Conservation (phyloP, 2,329 filamentous ascomycete genomes). For the Sclerotinia spermophila region DNA sequence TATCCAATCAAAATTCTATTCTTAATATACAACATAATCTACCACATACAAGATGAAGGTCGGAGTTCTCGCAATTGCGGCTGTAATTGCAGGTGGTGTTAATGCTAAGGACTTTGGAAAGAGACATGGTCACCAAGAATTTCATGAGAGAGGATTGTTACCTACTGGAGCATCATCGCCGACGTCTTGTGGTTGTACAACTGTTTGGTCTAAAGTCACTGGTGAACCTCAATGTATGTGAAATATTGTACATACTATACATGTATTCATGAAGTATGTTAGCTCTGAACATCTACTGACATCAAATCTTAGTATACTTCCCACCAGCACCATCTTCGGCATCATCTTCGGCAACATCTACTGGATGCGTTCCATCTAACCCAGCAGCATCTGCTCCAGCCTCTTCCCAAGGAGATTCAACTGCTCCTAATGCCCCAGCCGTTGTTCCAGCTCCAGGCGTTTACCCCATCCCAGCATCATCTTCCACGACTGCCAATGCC, state of each 20-base stretch:
- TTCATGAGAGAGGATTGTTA: conserved; percentile 48
- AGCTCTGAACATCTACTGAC: background rate
- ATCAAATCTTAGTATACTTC: conserved; percentile 26
- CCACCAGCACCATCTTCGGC: conserved; percentile 24
- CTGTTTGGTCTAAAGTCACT: conserved; percentile 68
- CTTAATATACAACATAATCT: conserved; percentile 27
- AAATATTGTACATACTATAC: background rate
- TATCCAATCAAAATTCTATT: conserved; percentile 5
- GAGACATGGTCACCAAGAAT: conserved; percentile 52
- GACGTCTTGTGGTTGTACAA: conserved; percentile 65
- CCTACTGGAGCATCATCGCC: conserved; percentile 33
- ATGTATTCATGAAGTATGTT: background rate
- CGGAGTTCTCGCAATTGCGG: conserved; percentile 60
- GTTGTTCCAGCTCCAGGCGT: conserved; percentile 59
- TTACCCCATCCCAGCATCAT: conserved; percentile 68
- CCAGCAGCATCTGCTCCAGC: conserved; percentile 19
- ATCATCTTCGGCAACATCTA: conserved; percentile 8
- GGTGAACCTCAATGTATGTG: conserved; percentile 61
- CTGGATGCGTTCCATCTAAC: background rate
- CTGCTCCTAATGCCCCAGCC: conserved; percentile 33
- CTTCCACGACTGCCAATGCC: conserved; percentile 17
- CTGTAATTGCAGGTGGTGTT: conserved; percentile 54
- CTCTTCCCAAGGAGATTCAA: conserved; percentile 10
- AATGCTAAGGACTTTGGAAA: conserved; percentile 51
- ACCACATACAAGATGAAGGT: conserved; percentile 65